A percentile compares a stretch with the other conserved stretches of the same genome.
Evolutionary conservation across 1,284 basidiomycete species (phyloP).

Genomic region (Trametes pubescens): DNA sequence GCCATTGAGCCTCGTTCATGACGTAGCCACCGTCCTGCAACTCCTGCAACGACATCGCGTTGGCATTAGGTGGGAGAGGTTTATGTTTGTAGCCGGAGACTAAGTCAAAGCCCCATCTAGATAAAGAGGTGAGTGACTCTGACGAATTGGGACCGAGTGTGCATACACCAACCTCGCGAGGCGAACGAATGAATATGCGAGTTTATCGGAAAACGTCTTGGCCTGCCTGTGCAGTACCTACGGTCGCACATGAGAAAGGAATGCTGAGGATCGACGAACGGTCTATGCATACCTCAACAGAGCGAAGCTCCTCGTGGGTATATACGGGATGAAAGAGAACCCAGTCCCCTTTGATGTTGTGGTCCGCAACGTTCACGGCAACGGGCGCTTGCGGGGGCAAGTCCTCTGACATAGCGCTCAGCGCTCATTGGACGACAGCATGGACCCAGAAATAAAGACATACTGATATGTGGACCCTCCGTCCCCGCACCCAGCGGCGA

Average conservation of each 20-base stretch:
- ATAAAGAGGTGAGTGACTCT: slow-evolving; percentile 1
- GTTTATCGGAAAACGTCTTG: slow-evolving; percentile 74
- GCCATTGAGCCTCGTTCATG: slow-evolving; percentile 80
- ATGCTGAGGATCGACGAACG: background rate
- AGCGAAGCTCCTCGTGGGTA: slow-evolving; percentile 77
- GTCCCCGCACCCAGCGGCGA: slow-evolving; percentile 34
- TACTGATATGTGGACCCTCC: slow-evolving; percentile 46
- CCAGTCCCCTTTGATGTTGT: slow-evolving; percentile 72
- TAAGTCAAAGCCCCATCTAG: slow-evolving; percentile 75
- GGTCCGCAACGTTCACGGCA: slow-evolving; percentile 15
- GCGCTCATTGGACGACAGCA: slow-evolving; percentile 13
- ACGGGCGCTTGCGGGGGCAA: slow-evolving; percentile 15
- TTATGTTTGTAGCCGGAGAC: slow-evolving; percentile 85
- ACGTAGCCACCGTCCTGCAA: slow-evolving; percentile 78
- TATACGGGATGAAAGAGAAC: slow-evolving; percentile 88
- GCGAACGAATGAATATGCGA: slow-evolving; percentile 72
- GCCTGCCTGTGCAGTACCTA: slow-evolving; percentile 78
- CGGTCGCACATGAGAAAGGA: background rate
- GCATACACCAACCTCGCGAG: slow-evolving; percentile 53
- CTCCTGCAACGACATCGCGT: slow-evolving; percentile 72
- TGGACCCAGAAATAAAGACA: slow-evolving; percentile 19
- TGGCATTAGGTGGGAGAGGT: slow-evolving; percentile 61
- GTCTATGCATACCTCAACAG: slow-evolving; percentile 64
- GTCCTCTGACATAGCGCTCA: slow-evolving; percentile 32
- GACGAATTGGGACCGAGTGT: background rate